Conservation (phyloP, 768 basidiomycete species). For the Amanita muscaria region DNA sequence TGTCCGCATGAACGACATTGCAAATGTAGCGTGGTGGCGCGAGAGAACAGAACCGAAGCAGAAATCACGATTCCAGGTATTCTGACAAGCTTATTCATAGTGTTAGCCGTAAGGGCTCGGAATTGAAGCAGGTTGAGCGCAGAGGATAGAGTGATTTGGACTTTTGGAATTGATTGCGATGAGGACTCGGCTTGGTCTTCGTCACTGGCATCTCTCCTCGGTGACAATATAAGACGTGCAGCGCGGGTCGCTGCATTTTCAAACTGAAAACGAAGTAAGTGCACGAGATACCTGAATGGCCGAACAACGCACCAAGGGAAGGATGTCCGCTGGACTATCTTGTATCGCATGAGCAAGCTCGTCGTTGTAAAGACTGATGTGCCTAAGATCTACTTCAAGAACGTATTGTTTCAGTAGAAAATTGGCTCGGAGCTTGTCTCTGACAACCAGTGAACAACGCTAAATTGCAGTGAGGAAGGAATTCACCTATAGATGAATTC, state of each 20-base stretch:
- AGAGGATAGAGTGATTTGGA: conserved; percentile 86
- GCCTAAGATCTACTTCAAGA: conserved; percentile 78
- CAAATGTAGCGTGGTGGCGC: conserved; percentile 85
- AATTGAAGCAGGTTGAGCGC: conserved; percentile 91
- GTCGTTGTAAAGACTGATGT: conserved; percentile 81
- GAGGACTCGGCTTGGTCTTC: conserved; percentile 33
- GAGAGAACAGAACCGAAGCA: conserved; percentile 85
- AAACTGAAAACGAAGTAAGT: conserved; percentile 48
- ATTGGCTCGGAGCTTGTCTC: conserved; percentile 86
- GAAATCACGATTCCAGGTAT: conserved; percentile 98
- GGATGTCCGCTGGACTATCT: conserved; percentile 78
- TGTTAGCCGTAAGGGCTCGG: conserved; percentile 87
- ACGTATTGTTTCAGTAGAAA: conserved; percentile 80
- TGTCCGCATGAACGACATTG: conserved; percentile 89
- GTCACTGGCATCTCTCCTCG: conserved; percentile 19
- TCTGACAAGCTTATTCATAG: conserved; percentile 92
- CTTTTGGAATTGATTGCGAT: conserved; percentile 41
- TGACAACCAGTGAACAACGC: conserved; percentile 18
- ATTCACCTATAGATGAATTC: conserved; percentile 86
- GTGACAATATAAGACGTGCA: conserved; percentile 77
- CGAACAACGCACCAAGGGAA: conserved; percentile 64
- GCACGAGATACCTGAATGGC: not conserved
- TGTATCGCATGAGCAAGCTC: conserved; percentile 89
- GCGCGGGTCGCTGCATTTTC: conserved; percentile 85
- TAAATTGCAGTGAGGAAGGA: not conserved